Evolutionary conservation across 305 asterid genomes (phyloP).

Genomic region (Fraxinus sp.): DNA sequence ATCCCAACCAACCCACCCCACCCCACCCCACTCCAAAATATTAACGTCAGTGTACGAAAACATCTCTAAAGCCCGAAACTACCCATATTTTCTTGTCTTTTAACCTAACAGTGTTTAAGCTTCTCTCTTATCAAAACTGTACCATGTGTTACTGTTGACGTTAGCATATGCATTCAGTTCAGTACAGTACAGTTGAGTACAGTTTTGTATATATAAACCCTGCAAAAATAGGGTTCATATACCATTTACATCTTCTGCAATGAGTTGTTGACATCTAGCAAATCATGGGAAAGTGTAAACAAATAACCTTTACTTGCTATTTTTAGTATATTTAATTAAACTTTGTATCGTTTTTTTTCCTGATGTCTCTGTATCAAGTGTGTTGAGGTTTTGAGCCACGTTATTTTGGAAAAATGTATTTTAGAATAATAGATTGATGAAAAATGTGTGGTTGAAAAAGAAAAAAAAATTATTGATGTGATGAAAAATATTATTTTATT

Average conservation of each 20-base stretch:
- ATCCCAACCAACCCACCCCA: not conserved
- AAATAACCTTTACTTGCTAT: conserved; percentile 33
- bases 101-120: conserved; percentile 18
- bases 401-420: too few species aligned
- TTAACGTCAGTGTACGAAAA: conserved; percentile 21
- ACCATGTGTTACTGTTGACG: conserved; percentile 20
- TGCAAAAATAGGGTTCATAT: conserved; percentile 26
- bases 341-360: not conserved
- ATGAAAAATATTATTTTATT: too few species aligned
- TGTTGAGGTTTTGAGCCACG: too few species aligned
- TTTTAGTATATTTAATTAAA: conserved; percentile 23
- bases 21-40: not conserved
- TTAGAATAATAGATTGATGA: too few species aligned
- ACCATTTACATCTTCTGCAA: not conserved
- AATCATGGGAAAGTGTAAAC: conserved; percentile 37
- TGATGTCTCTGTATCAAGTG: not conserved
- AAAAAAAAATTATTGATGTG: too few species aligned
- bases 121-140: not conserved
- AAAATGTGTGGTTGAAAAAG: too few species aligned
- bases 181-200: conserved; percentile 18
- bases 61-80: conserved; percentile 27
- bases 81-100: conserved; percentile 32
- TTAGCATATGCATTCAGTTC: conserved; percentile 15
- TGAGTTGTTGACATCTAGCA: conserved; percentile 47
- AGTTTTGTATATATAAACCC: conserved; percentile 20